A percentile compares a stretch with the other conserved stretches of the same genome.
Conservation (phyloP, 371 early-diverging fungal species). For the Phascolomyces articulosus region DNA sequence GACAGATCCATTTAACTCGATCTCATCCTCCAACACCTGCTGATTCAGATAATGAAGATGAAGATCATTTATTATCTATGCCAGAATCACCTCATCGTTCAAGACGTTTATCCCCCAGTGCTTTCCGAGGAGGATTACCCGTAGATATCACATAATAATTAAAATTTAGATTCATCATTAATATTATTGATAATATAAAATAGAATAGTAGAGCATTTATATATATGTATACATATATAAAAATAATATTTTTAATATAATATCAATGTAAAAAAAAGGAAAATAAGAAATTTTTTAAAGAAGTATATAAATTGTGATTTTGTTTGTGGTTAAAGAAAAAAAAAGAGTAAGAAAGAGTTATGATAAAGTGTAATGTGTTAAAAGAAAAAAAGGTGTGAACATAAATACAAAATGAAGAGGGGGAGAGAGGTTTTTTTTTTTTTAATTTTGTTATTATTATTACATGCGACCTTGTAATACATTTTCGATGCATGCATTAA, state of each 20-base stretch:
- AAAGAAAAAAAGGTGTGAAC: constrained; percentile 4
- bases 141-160: constrained; percentile 4
- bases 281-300: no score
- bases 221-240: no score
- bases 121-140: constrained; percentile 3
- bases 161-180: background rate
- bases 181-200: no score
- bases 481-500: constrained; percentile 53
- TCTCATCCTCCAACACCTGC: background rate
- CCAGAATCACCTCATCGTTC: background rate
- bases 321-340: background rate
- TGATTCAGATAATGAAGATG: background rate
- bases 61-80: background rate
- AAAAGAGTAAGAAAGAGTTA: background rate
- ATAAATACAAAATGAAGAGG: background rate
- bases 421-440: background rate
- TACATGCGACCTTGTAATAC: constrained; percentile 42
- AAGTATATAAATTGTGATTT: background rate
- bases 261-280: no score
- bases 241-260: no score
- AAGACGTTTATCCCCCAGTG: constrained; percentile 5
- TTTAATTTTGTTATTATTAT: background rate
- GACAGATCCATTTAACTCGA: background rate
- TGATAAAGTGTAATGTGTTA: background rate
- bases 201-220: no score